Base-by-base conservation (phyloP, 352 stramenopile genomes). In the Phytopythium ostracodes region DNA sequence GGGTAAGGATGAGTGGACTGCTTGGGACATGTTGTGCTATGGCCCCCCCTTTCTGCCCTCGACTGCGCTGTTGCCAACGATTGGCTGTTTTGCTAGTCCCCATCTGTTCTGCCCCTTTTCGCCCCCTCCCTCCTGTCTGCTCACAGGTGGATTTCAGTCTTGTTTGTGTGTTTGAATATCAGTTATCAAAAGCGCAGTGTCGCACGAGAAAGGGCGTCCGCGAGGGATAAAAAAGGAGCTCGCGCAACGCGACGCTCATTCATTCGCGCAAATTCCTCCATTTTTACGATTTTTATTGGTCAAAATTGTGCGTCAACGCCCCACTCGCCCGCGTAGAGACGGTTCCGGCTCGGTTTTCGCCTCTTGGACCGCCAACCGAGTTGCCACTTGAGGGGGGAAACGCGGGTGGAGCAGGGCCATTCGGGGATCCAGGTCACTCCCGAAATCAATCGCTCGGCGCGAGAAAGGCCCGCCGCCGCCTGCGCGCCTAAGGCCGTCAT, bases 101-200 rank as follows among this genome's bases (percentile, higher is more conserved):
- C 25, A 55, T 9, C 44, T 31, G 44, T 20, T 31, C n/a, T 33
- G 17, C 24, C 47, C 27, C 47, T 35, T 35, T 17, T 54, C n/a
- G 47, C 24, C 24, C 24, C 24, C 7, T 38, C 12, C 20, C 20
- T 56, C 29, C 7, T 9, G 50, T 29, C 27, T 24, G 27, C 14
- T 55, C 27, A 31, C 24, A 20, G 47, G 47, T 35, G 47, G 49
- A 55, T 55, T 55, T 55, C 49, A 6, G 17, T 56, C 29, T 56
- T 10, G 17, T 24, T 27, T 9, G 18, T 56, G 50, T 52, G 24
- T 52, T 52, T 52, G 46, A 44, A 44, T 57, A 44, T 57, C 51
- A 57, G 51, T 44, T 44, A 31, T 29, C 29, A 44, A 27, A 35
- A 18, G 29, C 31, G 18, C 31, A 43, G 51, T 57, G 51, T 57